Percentiles rank a stretch among this genome's conserved stretches.
Conservation (phyloP, 2,329 filamentous ascomycete species). For the Colletotrichum liaoningense region DNA sequence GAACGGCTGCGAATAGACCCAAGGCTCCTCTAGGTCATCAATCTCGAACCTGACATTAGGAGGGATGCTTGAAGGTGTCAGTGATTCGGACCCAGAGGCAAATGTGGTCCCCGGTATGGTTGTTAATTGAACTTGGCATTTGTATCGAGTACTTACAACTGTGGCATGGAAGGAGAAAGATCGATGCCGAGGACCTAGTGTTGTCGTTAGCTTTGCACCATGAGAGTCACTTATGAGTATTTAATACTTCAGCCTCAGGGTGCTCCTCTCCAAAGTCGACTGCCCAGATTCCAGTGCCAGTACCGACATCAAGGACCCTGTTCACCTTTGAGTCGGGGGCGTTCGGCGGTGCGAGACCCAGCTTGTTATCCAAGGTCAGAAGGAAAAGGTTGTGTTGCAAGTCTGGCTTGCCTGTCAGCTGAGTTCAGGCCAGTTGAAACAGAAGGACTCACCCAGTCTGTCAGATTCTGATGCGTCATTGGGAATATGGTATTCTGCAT, state of each 20-base stretch:
- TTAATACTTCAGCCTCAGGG: conserved; percentile 42
- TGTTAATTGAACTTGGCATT: neutral
- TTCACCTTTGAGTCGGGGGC: conserved; percentile 35
- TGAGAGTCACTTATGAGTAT: neutral
- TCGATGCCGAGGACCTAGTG: conserved; percentile 43
- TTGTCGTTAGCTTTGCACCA: neutral
- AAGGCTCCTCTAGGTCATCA: conserved; percentile 48
- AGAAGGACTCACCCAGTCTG: neutral
- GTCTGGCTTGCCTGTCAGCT: conserved; percentile 38
- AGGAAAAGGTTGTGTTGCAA: conserved; percentile 49
- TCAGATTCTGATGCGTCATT: conserved; percentile 2
- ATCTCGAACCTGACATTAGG: conserved; percentile 57
- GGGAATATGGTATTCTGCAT: neutral
- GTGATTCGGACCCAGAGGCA: conserved; percentile 42
- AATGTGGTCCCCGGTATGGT: conserved; percentile 38
- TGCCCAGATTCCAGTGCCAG: conserved; percentile 58
- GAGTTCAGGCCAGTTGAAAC: neutral
- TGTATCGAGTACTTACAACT: conserved; percentile 39
- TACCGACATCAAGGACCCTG: conserved; percentile 57
- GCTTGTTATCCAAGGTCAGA: conserved; percentile 44
- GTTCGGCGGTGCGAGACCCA: neutral
- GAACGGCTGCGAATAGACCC: conserved; percentile 45
- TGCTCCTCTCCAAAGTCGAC: conserved; percentile 54
- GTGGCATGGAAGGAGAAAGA: conserved; percentile 46
- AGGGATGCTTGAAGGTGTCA: conserved; percentile 42